Evolutionary conservation across 305 asterid genomes (phyloP).

Genomic region (Fraxinus dipetala): DNA sequence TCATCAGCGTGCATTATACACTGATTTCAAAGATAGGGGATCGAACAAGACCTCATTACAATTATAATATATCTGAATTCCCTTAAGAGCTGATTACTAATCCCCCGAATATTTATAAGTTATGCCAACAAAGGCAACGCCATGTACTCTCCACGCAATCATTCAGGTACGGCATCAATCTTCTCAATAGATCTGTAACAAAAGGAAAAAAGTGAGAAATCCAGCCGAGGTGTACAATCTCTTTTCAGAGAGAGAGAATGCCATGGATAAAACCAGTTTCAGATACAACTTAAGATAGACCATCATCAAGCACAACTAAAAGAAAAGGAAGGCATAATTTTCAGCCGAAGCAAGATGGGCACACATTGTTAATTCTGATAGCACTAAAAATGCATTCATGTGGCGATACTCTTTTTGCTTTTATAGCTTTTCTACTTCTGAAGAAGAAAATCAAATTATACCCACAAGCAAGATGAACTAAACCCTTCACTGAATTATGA

Average conservation of each 20-base stretch:
- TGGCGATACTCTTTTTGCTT: background rate
- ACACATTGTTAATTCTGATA: background rate
- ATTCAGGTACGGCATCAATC: background rate
- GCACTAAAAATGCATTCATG: background rate
- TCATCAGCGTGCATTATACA: background rate
- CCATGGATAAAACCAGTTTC: background rate
- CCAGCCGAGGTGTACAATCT: background rate
- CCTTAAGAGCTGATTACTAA: slow-evolving; percentile 5
- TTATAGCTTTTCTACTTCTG: background rate
- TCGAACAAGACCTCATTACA: slow-evolving; percentile 8
- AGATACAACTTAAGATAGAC: background rate
- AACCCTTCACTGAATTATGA: background rate
- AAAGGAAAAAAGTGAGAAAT: background rate
- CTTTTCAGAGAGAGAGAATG: background rate
- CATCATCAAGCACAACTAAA: background rate
- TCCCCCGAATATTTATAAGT: slow-evolving; percentile 29
- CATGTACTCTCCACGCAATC: slow-evolving; percentile 18
- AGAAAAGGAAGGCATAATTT: background rate
- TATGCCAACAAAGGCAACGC: slow-evolving; percentile 24
- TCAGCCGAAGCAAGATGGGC: background rate
- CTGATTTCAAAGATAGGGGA: background rate
- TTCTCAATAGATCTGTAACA: slow-evolving; percentile 20
- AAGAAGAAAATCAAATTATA: background rate
- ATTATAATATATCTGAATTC: slow-evolving; percentile 3
- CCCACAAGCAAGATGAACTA: background rate